These are phyloP conservation scores for Aspergillus sclerotialis DNA, from an alignment of 2,329 filamentous ascomycete species.

Conservation along the genomic window DNA sequence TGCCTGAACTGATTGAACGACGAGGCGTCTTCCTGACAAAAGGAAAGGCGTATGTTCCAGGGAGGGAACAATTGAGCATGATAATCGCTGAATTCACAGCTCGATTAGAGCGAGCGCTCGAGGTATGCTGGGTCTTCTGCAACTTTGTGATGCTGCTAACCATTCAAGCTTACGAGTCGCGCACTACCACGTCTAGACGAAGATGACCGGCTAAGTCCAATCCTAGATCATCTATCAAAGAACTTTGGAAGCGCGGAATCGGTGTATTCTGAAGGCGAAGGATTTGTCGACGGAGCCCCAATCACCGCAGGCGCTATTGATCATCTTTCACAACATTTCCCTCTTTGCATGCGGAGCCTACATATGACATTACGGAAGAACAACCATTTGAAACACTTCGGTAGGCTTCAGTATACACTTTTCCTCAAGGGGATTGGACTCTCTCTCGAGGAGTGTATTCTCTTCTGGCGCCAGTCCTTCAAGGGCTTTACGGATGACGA, in stretches of 20 bases:
- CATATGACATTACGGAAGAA: conserved; percentile 81
- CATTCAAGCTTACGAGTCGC: conserved; percentile 68
- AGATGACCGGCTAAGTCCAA: conserved; percentile 79
- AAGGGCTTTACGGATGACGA: conserved; percentile 82
- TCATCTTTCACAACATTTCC: conserved; percentile 71
- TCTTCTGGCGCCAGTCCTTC: conserved; percentile 88
- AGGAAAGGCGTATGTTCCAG: conserved; percentile 87
- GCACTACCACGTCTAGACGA: conserved; percentile 89
- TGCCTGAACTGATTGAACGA: conserved; percentile 80
- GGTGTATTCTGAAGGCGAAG: conserved; percentile 62
- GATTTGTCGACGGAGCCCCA: conserved; percentile 60
- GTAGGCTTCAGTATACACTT: conserved; percentile 86
- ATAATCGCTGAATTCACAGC: conserved; percentile 79
- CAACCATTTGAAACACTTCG: conserved; percentile 86
- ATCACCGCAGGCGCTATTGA: conserved; percentile 78
- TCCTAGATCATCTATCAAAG: conserved; percentile 77
- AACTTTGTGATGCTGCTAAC: conserved; percentile 12
- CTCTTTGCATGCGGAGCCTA: conserved; percentile 88
- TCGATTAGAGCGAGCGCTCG: conserved; percentile 71
- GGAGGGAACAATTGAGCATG: conserved; percentile 79
- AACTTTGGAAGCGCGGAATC: conserved; percentile 92
- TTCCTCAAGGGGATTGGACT: conserved; percentile 96
- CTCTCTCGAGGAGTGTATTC: conserved; percentile 79
- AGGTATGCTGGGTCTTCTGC: conserved; percentile 47
- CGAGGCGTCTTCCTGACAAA: conserved; percentile 67